Evolutionary conservation across 2,329 filamentous ascomycete genomes (phyloP).

Genomic region (Magnaporthales sp.): DNA sequence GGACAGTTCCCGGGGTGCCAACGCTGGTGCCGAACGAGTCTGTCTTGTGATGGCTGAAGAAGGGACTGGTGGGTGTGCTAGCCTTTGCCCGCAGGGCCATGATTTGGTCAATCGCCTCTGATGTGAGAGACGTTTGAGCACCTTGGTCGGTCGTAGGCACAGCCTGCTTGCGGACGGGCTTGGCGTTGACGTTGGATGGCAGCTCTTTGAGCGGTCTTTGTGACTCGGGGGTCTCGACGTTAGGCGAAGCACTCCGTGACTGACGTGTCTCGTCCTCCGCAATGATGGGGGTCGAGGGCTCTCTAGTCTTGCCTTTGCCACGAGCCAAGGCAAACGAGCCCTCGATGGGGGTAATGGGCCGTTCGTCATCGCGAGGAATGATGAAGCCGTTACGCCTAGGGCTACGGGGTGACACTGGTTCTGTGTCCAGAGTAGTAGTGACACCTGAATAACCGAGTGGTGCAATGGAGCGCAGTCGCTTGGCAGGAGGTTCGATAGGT

Average conservation of each 20-base stretch:
- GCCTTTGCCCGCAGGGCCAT: slow-evolving; percentile 42
- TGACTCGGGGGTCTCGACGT: slow-evolving; percentile 42
- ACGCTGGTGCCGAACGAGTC: slow-evolving; percentile 21
- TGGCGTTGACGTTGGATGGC: slow-evolving; percentile 44
- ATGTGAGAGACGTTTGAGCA: slow-evolving; percentile 78
- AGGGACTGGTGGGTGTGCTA: slow-evolving; percentile 15
- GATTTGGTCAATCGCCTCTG: slow-evolving; percentile 70
- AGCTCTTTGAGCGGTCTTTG: slow-evolving; percentile 53
- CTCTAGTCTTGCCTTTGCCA: slow-evolving; percentile 33
- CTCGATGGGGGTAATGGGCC: slow-evolving; percentile 30
- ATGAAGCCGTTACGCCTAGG: slow-evolving; percentile 49
- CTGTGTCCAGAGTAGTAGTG: slow-evolving; percentile 28
- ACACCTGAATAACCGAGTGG: slow-evolving; percentile 33
- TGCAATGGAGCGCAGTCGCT: background rate
- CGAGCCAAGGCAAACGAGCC: slow-evolving; percentile 32
- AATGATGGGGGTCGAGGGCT: slow-evolving; percentile 36
- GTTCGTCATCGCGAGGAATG: slow-evolving; percentile 36
- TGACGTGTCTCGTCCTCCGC: slow-evolving; percentile 58
- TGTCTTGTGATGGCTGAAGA: slow-evolving; percentile 22
- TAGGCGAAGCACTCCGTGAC: slow-evolving; percentile 30
- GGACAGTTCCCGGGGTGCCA: slow-evolving; percentile 26
- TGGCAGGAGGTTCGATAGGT: slow-evolving; percentile 16
- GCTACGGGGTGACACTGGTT: slow-evolving; percentile 37
- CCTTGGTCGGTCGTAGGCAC: slow-evolving; percentile 56
- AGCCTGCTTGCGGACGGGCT: slow-evolving; percentile 27